Percentiles rank a stretch among this genome's conserved stretches.
phyloP scores from a whole-genome alignment of 371 early-diverging fungal genomes.

The Mortierella sp. region DNA sequence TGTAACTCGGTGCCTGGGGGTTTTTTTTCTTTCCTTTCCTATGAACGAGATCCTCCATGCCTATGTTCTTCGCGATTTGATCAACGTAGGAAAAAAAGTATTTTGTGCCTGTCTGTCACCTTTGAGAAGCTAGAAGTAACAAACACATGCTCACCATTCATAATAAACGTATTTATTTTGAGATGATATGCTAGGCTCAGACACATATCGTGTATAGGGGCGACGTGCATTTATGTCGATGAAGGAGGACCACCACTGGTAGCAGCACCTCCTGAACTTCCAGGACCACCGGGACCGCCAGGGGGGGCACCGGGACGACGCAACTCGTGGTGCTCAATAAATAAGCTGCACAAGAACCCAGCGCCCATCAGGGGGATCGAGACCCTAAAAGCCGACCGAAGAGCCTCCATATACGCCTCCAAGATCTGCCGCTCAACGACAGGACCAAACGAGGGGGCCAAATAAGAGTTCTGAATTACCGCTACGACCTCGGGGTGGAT shows the following conservation, averaged over 20 bases:
- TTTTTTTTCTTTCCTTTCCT: neutral
- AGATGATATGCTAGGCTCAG: neutral
- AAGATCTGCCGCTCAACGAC: slow-evolving; percentile 62
- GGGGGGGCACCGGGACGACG: slow-evolving; percentile 26
- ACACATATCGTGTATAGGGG: neutral
- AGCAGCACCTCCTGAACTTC: neutral
- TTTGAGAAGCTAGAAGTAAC: neutral
- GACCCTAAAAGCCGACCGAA: slow-evolving; percentile 72
- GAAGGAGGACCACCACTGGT: neutral
- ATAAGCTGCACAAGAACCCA: slow-evolving; percentile 63
- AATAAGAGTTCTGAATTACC: slow-evolving; percentile 25
- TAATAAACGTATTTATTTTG: neutral
- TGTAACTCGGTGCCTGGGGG: neutral
- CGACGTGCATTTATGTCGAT: neutral
- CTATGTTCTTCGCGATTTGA: neutral
- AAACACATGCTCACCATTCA: neutral
- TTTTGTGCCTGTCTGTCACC: neutral
- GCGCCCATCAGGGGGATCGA: slow-evolving; percentile 67
- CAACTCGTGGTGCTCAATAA: slow-evolving; percentile 55
- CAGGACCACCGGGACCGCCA: neutral
- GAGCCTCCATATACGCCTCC: slow-evolving; percentile 68
- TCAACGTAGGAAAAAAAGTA: neutral
- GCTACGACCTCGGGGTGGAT: slow-evolving; percentile 5
- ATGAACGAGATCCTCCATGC: neutral
- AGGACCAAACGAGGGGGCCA: slow-evolving; percentile 24